A percentile compares a stretch with the other conserved stretches of the same genome.
phyloP scores from a whole-genome alignment of 352 stramenopile genomes.

The Phytophthora aleatoria region DNA sequence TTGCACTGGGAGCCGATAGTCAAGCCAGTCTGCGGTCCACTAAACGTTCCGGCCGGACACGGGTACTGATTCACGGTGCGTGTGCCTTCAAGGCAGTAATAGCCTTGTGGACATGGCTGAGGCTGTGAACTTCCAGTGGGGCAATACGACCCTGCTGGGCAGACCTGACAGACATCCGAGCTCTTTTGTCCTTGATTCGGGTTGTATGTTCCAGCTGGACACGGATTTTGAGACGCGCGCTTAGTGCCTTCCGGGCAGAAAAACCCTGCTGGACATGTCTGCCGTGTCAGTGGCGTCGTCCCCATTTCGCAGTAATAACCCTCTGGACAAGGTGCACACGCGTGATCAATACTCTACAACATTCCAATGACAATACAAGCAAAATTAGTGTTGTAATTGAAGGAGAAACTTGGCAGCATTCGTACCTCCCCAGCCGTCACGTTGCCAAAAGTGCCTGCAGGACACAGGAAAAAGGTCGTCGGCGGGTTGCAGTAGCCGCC shows the following conservation, averaged over 20 bases:
- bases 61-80: conserved; percentile 68
- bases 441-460: conserved; percentile 87
- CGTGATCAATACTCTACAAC: conserved; percentile 74
- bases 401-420: neutral
- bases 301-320: conserved; percentile 85
- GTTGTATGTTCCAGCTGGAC: conserved; percentile 88
- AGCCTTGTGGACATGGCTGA: conserved; percentile 70
- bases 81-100: conserved; percentile 86
- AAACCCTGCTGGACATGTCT: conserved; percentile 67
- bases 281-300: conserved; percentile 61
- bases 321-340: conserved; percentile 73
- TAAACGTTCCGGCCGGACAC: conserved; percentile 89
- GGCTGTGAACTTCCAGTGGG: conserved; percentile 49
- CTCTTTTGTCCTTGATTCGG: conserved; percentile 49
- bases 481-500: conserved; percentile 90
- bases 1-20: conserved; percentile 54
- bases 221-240: conserved; percentile 73
- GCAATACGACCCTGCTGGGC: conserved; percentile 73
- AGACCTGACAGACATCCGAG: conserved; percentile 57
- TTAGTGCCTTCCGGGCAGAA: conserved; percentile 78
- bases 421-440: conserved; percentile 75
- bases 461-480: conserved; percentile 86
- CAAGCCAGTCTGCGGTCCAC: conserved; percentile 58
- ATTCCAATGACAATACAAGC: neutral
- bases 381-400: conserved; percentile 2